Base-by-base conservation (phyloP, 1,284 basidiomycete genomes). In the Erythrobasidium hasegawianum region DNA sequence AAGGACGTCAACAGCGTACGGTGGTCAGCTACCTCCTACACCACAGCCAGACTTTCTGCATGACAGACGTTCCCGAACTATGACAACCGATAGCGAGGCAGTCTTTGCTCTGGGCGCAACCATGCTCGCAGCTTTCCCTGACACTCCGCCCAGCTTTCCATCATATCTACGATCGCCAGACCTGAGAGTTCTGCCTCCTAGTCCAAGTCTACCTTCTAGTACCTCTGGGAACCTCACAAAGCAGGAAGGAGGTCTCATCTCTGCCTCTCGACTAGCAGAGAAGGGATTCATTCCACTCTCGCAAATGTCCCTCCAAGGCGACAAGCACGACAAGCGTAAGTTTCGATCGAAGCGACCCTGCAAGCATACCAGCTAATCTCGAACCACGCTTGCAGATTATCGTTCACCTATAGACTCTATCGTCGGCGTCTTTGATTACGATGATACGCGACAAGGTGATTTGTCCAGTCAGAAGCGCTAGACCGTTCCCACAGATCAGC, bases 341-440 rank as follows among this genome's bases (percentile, higher is more conserved):
- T 45, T 20, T 11, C n/a, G n/a, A n/a, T n/a, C n/a, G n/a, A n/a
- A n/a, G n/a, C n/a, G n/a, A n/a, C n/a, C n/a, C n/a, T n/a, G n/a
- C n/a, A n/a, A n/a, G n/a, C n/a, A n/a, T n/a, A n/a, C n/a, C n/a
- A n/a, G n/a, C n/a, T n/a, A n/a, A n/a, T n/a, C n/a, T n/a, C n/a
- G n/a, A n/a, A n/a, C n/a, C n/a, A n/a, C n/a, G n/a, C n/a, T n/a
- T n/a, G 5, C 60, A 62, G 60, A 62, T 16, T 62, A 56, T 38
- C 50, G 60, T 10, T 62, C 60, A 20, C 60, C 60, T 55, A 62
- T 62, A 16, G 60, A 62, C 45, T 62, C 60, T 2, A 62, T 62
- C 50, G 53, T 62, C 11, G 60, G 60, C 7, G 52, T 62, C 14
- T 62, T 62, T 38, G 60, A 62, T n/a, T 56, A 49, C 22, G 60